A percentile compares a stretch with the other conserved stretches of the same genome.
Evolutionary conservation across 768 basidiomycete genomes (phyloP).

Genomic region (Dentipellis fragilis): DNA sequence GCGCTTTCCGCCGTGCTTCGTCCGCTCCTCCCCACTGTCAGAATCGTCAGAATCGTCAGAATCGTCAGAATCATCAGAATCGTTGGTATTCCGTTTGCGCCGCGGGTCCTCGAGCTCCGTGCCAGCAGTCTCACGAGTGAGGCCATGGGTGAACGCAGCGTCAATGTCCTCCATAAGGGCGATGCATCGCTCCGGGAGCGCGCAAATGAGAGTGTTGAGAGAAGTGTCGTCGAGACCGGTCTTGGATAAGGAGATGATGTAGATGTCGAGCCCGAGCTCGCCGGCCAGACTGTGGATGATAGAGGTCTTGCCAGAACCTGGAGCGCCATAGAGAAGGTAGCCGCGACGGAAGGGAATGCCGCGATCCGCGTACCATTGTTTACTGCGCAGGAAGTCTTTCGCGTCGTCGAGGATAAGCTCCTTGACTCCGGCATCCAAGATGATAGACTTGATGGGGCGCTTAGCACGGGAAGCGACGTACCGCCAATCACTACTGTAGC

Average conservation of each 20-base stretch:
- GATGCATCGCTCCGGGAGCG: constrained; percentile 62
- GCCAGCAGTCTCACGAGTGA: constrained; percentile 24
- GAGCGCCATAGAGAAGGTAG: constrained; percentile 68
- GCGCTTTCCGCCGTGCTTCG: not conserved
- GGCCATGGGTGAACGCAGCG: constrained; percentile 49
- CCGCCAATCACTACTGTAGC: constrained; percentile 34
- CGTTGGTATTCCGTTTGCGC: constrained; percentile 15
- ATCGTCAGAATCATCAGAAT: too few relatives aligned
- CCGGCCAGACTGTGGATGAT: constrained; percentile 70
- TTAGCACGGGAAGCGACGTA: constrained; percentile 50
- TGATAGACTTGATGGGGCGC: constrained; percentile 55
- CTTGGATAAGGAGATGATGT: constrained; percentile 60
- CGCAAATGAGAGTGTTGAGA: constrained; percentile 47
- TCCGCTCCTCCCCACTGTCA: constrained; percentile 5
- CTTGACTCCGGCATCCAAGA: constrained; percentile 60
- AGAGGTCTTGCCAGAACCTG: constrained; percentile 73
- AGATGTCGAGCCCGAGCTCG: constrained; percentile 67
- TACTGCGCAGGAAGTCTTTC: constrained; percentile 57
- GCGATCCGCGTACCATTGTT: constrained; percentile 62
- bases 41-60: too few relatives aligned
- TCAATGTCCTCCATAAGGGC: constrained; percentile 83
- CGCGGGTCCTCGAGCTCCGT: constrained; percentile 15
- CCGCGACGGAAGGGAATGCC: constrained; percentile 76
- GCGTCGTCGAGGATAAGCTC: constrained; percentile 61
- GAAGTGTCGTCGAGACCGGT: constrained; percentile 51